A percentile compares a stretch with the other conserved stretches of the same genome.
These are phyloP conservation scores for Cichorium intybus DNA, from an alignment of 140 eudicot genomes.

Conservation along the genomic window DNA sequence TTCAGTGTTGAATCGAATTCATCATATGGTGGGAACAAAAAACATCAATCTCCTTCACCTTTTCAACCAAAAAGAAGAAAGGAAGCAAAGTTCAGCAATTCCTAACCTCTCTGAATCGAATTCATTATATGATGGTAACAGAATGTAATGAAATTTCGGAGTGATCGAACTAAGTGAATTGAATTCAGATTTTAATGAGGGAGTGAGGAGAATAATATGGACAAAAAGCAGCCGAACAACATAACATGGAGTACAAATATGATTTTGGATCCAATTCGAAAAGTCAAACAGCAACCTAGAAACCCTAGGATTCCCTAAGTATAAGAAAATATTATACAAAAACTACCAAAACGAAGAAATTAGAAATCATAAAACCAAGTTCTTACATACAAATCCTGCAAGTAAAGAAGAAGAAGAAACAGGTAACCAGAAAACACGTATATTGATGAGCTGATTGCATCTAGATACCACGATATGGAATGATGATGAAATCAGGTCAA, in stretches of 20 bases:
- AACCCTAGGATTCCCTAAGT: conserved; percentile 23
- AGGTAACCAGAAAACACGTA: conserved; percentile 6
- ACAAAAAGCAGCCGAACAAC: conserved; percentile 2
- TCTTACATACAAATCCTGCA: conserved; percentile 16
- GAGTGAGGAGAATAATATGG: not conserved
- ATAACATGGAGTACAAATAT: conserved; percentile 6
- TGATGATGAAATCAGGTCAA: conserved; percentile 16
- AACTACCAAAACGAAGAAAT: not conserved
- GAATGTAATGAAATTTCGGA: conserved; percentile 7
- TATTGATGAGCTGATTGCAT: conserved; percentile 20
- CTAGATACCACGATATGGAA: conserved; percentile 5
- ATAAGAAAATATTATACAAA: not conserved
- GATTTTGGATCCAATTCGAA: conserved; percentile 17
- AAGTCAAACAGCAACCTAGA: conserved; percentile 26
- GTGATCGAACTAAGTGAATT: conserved; percentile 12
- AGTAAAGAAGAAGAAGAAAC: conserved; percentile 13
- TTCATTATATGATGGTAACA: conserved; percentile 6
- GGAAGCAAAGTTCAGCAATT: not conserved
- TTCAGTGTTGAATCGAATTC: too few relatives aligned
- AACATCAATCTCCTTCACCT: not conserved
- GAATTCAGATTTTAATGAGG: not conserved
- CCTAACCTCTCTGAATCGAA: not conserved
- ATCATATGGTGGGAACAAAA: too few relatives aligned
- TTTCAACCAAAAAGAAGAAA: not conserved
- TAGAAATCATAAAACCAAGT: not conserved